Evolutionary conservation across 345 rosid species (phyloP).

Genomic region (Lepidium africanum): DNA sequence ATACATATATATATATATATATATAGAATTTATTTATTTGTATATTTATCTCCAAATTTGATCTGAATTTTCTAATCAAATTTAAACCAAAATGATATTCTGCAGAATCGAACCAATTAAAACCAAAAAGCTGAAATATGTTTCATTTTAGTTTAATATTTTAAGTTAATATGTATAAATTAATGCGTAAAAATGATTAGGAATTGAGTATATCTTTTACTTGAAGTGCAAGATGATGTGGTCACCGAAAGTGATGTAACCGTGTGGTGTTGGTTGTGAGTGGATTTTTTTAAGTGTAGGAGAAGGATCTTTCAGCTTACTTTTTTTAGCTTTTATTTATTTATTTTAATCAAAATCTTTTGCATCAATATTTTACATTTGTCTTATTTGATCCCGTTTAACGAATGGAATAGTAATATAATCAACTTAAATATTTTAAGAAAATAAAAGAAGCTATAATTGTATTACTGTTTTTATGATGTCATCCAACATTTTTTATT

Average conservation of each 20-base stretch:
- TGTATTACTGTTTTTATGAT: too few relatives aligned
- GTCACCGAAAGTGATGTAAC: conserved; percentile 22
- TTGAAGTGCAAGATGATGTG: conserved; percentile 25
- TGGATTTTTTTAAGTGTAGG: conserved; percentile 23
- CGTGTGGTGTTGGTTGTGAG: conserved; percentile 29
- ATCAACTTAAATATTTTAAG: background rate
- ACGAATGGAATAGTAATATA: background rate
- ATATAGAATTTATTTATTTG: background rate
- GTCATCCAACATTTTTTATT: background rate
- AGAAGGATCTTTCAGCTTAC: conserved; percentile 26
- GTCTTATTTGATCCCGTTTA: conserved; percentile 19
- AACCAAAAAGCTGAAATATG: background rate
- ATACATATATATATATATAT: too few relatives aligned
- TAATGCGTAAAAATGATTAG: conserved; percentile 10
- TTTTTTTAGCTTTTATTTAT: background rate
- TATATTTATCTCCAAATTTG: background rate
- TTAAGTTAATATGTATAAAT: background rate
- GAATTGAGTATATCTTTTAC: conserved; percentile 24
- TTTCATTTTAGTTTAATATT: background rate
- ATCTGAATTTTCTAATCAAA: background rate
- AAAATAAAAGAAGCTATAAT: too few relatives aligned
- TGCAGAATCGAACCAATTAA: background rate
- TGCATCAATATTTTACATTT: background rate
- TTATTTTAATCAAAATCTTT: background rate
- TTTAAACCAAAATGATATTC: background rate